Evolutionary conservation across 2,329 filamentous ascomycete genomes (phyloP).

Genomic region (Cladophialophora psammophila): DNA sequence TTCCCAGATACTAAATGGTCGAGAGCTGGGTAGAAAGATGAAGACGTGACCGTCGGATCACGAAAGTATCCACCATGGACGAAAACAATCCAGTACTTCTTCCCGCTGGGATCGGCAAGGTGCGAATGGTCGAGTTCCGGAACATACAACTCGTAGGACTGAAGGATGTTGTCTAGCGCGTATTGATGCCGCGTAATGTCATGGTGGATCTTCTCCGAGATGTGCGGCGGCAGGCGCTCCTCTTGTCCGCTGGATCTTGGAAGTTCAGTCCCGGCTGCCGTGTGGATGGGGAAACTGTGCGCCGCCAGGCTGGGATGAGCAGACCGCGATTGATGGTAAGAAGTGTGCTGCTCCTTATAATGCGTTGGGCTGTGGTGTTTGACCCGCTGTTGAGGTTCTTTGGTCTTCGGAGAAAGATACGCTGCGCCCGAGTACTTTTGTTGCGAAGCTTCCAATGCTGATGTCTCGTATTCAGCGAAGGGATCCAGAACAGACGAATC

Average conservation of each 20-base stretch:
- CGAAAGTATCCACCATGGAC: conserved; percentile 61
- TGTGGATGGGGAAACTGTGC: conserved; percentile 20
- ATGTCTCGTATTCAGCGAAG: not conserved
- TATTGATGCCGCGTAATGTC: conserved; percentile 39
- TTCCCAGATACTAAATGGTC: conserved; percentile 42
- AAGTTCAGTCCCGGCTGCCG: conserved; percentile 4
- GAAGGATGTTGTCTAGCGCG: conserved; percentile 38
- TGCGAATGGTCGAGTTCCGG: conserved; percentile 22
- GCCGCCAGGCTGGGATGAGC: conserved; percentile 15
- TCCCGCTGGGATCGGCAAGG: conserved; percentile 12
- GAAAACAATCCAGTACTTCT: conserved; percentile 43
- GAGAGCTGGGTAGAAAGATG: conserved; percentile 48
- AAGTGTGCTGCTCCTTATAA: conserved; percentile 20
- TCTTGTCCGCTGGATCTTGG: conserved; percentile 13
- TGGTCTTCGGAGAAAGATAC: conserved; percentile 31
- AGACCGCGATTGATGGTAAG: conserved; percentile 16
- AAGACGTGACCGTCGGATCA: conserved; percentile 51
- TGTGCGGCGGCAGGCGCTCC: conserved; percentile 12
- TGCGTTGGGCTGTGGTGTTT: conserved; percentile 16
- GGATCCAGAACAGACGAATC: not conserved
- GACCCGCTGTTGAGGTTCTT: conserved; percentile 34
- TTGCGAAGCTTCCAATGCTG: conserved; percentile 34
- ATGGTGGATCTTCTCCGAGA: conserved; percentile 24
- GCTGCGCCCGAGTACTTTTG: conserved; percentile 32
- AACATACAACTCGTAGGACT: conserved; percentile 39